Percentiles rank a stretch among this genome's conserved stretches.
Evolutionary conservation across 345 rosid genomes (phyloP).

Genomic region (Cardamine occulta): DNA sequence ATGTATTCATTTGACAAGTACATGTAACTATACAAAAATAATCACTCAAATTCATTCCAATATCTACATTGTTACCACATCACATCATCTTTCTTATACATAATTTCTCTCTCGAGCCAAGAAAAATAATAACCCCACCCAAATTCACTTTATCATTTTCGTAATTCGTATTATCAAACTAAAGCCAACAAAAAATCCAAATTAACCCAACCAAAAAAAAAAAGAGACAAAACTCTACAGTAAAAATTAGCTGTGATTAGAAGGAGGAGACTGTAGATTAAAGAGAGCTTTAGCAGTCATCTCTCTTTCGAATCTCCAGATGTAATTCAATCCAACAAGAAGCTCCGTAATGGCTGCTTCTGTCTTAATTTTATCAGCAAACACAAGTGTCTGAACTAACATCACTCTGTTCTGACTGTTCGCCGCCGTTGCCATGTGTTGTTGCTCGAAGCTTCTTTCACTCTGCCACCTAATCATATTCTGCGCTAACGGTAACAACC

Average conservation of each 20-base stretch:
- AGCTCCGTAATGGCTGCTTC: constrained; percentile 96
- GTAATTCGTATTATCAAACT: constrained; percentile 37
- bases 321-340: constrained; percentile 89
- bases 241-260: constrained; percentile 48
- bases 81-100: constrained; percentile 3
- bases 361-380: constrained; percentile 80
- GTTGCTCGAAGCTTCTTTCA: constrained; percentile 95
- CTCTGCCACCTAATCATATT: constrained; percentile 98
- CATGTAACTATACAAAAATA: neutral
- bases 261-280: constrained; percentile 53
- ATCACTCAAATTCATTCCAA: constrained; percentile 24
- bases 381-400: constrained; percentile 76
- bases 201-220: constrained; percentile 21
- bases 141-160: constrained; percentile 12
- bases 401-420: constrained; percentile 52
- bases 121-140: constrained; percentile 18
- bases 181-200: constrained; percentile 11
- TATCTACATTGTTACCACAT: constrained; percentile 19
- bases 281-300: constrained; percentile 90
- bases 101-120: neutral
- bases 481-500: constrained; percentile 93
- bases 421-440: constrained; percentile 53
- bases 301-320: constrained; percentile 97
- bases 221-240: constrained; percentile 35
- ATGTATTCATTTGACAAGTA: neutral